Evolutionary conservation across 768 basidiomycete genomes (phyloP).

Genomic region (Podaxis rugospora): DNA sequence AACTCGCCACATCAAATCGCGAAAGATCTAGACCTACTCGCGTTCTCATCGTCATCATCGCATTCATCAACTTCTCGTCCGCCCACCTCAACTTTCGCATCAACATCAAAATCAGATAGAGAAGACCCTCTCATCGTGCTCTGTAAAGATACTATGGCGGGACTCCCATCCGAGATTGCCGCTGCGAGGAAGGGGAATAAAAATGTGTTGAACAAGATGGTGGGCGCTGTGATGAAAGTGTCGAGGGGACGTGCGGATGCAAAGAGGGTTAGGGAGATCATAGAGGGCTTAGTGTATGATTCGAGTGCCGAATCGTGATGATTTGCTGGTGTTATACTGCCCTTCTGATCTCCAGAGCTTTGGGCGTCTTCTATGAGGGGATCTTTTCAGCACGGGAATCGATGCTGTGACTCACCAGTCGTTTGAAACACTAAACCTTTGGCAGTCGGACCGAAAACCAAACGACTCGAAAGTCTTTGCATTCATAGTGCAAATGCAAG

Average conservation of each 20-base stretch:
- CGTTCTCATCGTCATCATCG: slow-evolving; percentile 22
- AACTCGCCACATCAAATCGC: slow-evolving; percentile 40
- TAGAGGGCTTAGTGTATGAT: neutral
- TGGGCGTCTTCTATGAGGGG: too few relatives aligned
- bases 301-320: neutral
- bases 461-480: too few relatives aligned
- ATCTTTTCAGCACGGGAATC: too few relatives aligned
- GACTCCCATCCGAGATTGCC: slow-evolving; percentile 61
- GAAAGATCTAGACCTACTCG: slow-evolving; percentile 41
- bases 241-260: slow-evolving; percentile 84
- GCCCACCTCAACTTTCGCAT: slow-evolving; percentile 11
- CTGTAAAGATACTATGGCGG: slow-evolving; percentile 60
- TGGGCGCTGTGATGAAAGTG: slow-evolving; percentile 87
- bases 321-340: neutral
- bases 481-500: too few relatives aligned
- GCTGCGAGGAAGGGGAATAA: slow-evolving; percentile 64
- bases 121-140: slow-evolving; percentile 42
- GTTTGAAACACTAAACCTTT: too few relatives aligned
- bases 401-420: too few relatives aligned
- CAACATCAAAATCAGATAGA: slow-evolving; percentile 7
- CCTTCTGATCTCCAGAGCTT: too few relatives aligned
- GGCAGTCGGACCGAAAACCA: too few relatives aligned
- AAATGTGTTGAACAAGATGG: slow-evolving; percentile 77
- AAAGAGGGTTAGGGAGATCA: slow-evolving; percentile 38
- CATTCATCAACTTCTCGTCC: neutral